Percentiles rank a stretch among this genome's conserved stretches.
phyloP scores from a whole-genome alignment of 1,284 basidiomycete species.

The Cerioporus squamosus region DNA sequence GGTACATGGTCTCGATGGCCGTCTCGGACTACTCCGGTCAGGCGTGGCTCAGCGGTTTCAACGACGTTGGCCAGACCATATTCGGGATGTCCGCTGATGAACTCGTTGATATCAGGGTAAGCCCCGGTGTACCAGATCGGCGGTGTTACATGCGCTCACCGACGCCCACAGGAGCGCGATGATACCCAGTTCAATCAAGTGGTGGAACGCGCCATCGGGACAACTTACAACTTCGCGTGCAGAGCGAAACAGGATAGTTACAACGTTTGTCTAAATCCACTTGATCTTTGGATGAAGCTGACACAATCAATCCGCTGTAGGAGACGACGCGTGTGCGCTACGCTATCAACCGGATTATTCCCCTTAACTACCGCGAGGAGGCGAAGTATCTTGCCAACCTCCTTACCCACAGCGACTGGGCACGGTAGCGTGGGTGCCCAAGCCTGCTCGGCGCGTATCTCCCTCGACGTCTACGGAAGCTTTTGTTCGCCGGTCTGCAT shows the following conservation, averaged over 20 bases:
- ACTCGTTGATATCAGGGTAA: conserved; percentile 72
- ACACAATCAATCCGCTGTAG: conserved; percentile 40
- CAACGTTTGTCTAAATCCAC: conserved; percentile 58
- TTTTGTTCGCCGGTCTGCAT: background rate
- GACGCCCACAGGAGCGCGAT: conserved; percentile 58
- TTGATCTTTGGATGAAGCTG: background rate
- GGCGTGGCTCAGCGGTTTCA: conserved; percentile 95
- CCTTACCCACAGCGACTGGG: conserved; percentile 26
- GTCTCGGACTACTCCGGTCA: conserved; percentile 90
- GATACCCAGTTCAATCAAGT: conserved; percentile 66
- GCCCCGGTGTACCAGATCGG: conserved; percentile 19
- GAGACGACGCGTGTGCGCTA: conserved; percentile 83
- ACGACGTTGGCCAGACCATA: conserved; percentile 84
- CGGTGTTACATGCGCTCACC: conserved; percentile 1
- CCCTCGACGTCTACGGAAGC: background rate
- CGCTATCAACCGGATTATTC: conserved; percentile 70
- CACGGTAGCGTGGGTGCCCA: conserved; percentile 6
- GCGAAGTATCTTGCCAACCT: conserved; percentile 62
- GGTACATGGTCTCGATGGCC: conserved; percentile 90
- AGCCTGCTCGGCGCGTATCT: background rate
- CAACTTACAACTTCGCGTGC: conserved; percentile 84
- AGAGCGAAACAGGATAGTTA: conserved; percentile 89
- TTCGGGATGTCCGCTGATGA: conserved; percentile 87
- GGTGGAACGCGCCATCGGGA: conserved; percentile 70
- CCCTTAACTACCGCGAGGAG: conserved; percentile 79